A percentile compares a stretch with the other conserved stretches of the same genome.
Evolutionary conservation across 2,329 filamentous ascomycete species (phyloP).

Genomic region (Pyrenochaeta sp.): DNA sequence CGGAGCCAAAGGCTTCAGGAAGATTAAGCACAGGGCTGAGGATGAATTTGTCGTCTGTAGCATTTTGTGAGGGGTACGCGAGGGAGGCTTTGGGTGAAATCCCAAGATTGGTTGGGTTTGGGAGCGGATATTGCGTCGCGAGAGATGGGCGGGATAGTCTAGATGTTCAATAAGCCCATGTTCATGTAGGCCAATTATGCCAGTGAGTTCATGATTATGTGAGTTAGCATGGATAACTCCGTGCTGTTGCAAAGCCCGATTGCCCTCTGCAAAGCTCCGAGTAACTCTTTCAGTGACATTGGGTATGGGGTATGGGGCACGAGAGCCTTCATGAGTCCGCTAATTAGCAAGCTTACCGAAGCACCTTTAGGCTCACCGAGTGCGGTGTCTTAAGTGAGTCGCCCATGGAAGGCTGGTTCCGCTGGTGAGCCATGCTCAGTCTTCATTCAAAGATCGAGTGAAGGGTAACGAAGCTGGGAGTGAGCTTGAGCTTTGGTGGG

Average conservation of each 20-base stretch:
- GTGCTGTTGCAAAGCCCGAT: neutral
- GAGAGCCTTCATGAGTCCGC: neutral
- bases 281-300: neutral
- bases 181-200: neutral
- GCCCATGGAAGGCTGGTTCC: conserved; percentile 46
- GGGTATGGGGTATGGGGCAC: neutral
- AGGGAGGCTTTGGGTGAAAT: conserved; percentile 69
- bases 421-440: conserved; percentile 49
- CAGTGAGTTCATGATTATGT: neutral
- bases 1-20: conserved; percentile 89
- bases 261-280: neutral
- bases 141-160: conserved; percentile 86
- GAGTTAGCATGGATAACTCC: neutral
- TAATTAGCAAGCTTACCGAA: conserved; percentile 69
- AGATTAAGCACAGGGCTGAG: conserved; percentile 75
- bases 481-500: conserved; percentile 21
- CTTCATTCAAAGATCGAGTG: conserved; percentile 12
- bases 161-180: conserved; percentile 2
- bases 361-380: conserved; percentile 80
- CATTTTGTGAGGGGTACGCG: conserved; percentile 68
- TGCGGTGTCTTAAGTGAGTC: conserved; percentile 67
- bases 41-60: conserved; percentile 62
- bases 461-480: conserved; percentile 12
- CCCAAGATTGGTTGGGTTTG: conserved; percentile 52
- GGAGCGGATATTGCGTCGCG: conserved; percentile 71